Conservation (phyloP, 257 asterid species). For the Vinca minor region DNA sequence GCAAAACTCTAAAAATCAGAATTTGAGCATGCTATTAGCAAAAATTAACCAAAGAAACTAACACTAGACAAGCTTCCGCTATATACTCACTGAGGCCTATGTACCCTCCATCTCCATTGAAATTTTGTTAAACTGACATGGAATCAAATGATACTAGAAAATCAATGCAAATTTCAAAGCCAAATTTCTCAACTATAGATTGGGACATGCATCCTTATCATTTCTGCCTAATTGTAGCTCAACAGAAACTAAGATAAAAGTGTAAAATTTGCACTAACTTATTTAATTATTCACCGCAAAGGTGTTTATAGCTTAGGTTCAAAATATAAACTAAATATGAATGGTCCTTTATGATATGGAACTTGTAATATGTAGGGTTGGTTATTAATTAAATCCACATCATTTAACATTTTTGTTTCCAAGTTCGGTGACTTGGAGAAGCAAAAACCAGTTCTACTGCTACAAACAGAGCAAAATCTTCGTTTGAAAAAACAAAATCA, state of each 20-base stretch:
- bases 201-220: neutral
- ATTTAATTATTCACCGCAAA: too few species aligned
- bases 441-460: neutral
- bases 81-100: neutral
- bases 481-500: neutral
- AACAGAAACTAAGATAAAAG: neutral
- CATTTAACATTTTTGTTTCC: neutral
- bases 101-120: neutral
- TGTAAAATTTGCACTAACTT: too few species aligned
- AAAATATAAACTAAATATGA: too few species aligned
- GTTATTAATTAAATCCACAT: neutral
- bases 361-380: neutral
- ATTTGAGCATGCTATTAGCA: neutral
- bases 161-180: neutral
- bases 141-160: neutral
- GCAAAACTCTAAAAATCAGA: neutral
- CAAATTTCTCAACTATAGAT: neutral
- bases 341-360: neutral
- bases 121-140: neutral
- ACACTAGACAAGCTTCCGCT: neutral
- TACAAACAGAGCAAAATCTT: neutral
- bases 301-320: too few species aligned
- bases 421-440: neutral
- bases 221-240: neutral
- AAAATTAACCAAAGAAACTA: neutral